Percentiles rank a stretch among this genome's conserved stretches.
Conservation (phyloP, 345 rosid species). For the Salix koriyanagi region DNA sequence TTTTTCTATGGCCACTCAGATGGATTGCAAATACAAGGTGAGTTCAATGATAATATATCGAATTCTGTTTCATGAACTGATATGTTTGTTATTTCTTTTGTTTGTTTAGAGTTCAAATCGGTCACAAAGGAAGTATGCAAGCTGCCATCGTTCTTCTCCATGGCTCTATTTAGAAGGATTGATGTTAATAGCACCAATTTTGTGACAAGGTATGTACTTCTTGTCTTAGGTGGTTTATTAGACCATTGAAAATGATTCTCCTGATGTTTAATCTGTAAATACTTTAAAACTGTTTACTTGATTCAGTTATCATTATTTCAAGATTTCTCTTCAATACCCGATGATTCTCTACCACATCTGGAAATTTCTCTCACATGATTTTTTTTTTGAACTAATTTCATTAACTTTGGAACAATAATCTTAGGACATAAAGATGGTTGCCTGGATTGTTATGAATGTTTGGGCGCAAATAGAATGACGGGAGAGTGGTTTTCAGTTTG, state of each 20-base stretch:
- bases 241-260: neutral
- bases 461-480: neutral
- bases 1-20: slow-evolving; percentile 60
- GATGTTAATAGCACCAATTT: slow-evolving; percentile 57
- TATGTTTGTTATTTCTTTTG: slow-evolving; percentile 17
- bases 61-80: slow-evolving; percentile 1
- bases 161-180: slow-evolving; percentile 66
- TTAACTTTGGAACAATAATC: neutral
- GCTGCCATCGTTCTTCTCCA: slow-evolving; percentile 82
- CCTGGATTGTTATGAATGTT: neutral
- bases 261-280: neutral
- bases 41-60: slow-evolving; percentile 10
- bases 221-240: neutral
- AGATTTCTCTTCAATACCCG: neutral
- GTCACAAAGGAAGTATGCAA: slow-evolving; percentile 87
- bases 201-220: slow-evolving; percentile 59
- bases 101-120: slow-evolving; percentile 65
- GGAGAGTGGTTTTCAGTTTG: neutral
- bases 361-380: neutral
- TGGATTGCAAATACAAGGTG: slow-evolving; percentile 77
- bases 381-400: neutral
- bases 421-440: neutral
- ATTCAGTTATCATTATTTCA: neutral
- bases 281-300: neutral
- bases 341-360: neutral